Conservation (phyloP, 2,329 filamentous ascomycete genomes). For the Aureobasidium sp. region DNA sequence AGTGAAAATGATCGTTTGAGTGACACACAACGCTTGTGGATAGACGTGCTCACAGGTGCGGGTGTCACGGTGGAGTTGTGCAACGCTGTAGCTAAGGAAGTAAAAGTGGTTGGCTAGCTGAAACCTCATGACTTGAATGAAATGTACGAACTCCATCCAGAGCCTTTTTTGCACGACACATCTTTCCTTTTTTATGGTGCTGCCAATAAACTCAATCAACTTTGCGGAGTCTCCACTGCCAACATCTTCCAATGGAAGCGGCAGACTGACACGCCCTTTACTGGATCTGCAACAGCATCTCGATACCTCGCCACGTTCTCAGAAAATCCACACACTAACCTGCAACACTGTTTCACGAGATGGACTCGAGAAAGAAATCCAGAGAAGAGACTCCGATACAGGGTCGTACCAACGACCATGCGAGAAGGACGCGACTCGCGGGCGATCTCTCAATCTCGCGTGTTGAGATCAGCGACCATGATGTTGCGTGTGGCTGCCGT, state of each 20-base stretch:
- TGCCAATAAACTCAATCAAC: background rate
- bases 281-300: background rate
- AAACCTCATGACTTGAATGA: slow-evolving; percentile 1
- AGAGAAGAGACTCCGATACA: background rate
- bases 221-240: background rate
- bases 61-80: slow-evolving; percentile 81
- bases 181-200: background rate
- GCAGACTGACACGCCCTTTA: background rate
- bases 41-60: slow-evolving; percentile 79
- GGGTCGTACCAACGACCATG: background rate
- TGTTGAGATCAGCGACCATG: background rate
- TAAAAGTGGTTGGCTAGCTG: slow-evolving; percentile 25
- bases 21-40: slow-evolving; percentile 94
- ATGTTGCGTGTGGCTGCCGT: slow-evolving; percentile 4
- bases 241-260: background rate
- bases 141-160: background rate
- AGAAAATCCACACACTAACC: background rate
- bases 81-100: slow-evolving; percentile 52
- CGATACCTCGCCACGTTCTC: background rate
- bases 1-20: slow-evolving; percentile 79
- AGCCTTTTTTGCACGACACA: background rate
- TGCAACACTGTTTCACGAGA: background rate
- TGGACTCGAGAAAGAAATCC: background rate
- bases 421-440: background rate
- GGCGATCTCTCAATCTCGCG: slow-evolving; percentile 2